Conservation (phyloP, 2,329 filamentous ascomycete genomes). For the Decorospora gaudefroyi region DNA sequence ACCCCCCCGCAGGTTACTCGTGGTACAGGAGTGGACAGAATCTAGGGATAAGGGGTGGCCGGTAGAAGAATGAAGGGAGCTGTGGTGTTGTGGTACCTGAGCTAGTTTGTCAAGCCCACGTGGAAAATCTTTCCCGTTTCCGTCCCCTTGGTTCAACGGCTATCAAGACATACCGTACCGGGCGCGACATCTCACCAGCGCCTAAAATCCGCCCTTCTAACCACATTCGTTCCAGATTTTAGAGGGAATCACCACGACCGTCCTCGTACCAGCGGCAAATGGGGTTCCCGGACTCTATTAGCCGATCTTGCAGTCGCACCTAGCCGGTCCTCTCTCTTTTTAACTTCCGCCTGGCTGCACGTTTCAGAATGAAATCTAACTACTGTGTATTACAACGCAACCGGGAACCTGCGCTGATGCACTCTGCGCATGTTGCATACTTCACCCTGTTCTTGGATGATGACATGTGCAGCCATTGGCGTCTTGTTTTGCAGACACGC, state of each 20-base stretch:
- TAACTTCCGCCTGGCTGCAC: conserved; percentile 17
- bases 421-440: conserved; percentile 7
- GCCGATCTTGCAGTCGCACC: neutral
- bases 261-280: neutral
- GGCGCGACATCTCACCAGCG: neutral
- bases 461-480: conserved; percentile 17
- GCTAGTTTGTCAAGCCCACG: conserved; percentile 25
- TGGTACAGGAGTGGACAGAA: conserved; percentile 26
- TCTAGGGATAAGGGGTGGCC: too few relatives aligned
- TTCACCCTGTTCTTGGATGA: neutral
- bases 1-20: conserved; percentile 20
- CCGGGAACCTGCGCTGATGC: conserved; percentile 13
- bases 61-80: conserved; percentile 15
- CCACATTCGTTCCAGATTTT: too few relatives aligned
- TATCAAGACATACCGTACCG: conserved; percentile 7
- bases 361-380: conserved; percentile 16
- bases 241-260: too few relatives aligned
- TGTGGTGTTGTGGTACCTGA: conserved; percentile 32
- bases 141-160: conserved; percentile 10
- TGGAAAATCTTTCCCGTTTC: conserved; percentile 15
- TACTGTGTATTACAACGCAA: conserved; percentile 13
- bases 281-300: neutral
- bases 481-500: conserved; percentile 6
- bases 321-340: conserved; percentile 2
- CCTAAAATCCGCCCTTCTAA: too few relatives aligned